A percentile compares a stretch with the other conserved stretches of the same genome.
Conservation (phyloP, 2,329 filamentous ascomycete species). For the Cytospora piceae region DNA sequence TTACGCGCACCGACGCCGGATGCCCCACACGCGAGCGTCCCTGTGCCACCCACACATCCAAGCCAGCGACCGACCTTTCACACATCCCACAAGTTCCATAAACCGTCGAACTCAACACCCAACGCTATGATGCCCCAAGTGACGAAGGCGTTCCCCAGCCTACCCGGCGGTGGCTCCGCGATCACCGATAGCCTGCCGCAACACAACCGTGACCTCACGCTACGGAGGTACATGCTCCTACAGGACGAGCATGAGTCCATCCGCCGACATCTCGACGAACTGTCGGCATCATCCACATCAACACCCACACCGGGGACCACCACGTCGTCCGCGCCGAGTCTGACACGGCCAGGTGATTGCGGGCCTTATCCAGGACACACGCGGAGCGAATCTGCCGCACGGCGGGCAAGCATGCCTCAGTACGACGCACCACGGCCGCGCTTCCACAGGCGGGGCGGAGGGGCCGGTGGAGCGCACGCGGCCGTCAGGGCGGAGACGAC, state of each 20-base stretch:
- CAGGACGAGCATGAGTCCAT: slow-evolving; percentile 60
- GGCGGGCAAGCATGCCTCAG: slow-evolving; percentile 29
- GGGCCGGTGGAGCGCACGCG: slow-evolving; percentile 42
- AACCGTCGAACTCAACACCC: slow-evolving; percentile 27
- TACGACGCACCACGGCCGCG: slow-evolving; percentile 32
- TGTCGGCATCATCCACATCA: slow-evolving; percentile 45
- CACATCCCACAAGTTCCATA: slow-evolving; percentile 18
- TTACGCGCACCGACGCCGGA: slow-evolving; percentile 20
- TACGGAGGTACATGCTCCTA: slow-evolving; percentile 59
- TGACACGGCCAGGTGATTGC: slow-evolving; percentile 11
- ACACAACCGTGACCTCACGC: slow-evolving; percentile 50
- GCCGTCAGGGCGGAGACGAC: slow-evolving; percentile 42
- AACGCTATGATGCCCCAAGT: slow-evolving; percentile 26
- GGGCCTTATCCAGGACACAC: slow-evolving; percentile 7
- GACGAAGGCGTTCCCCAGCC: slow-evolving; percentile 5
- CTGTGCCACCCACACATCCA: not conserved
- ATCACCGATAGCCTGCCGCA: slow-evolving; percentile 30
- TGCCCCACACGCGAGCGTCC: slow-evolving; percentile 1
- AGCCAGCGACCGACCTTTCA: slow-evolving; percentile 2
- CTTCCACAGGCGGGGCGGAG: slow-evolving; percentile 36
- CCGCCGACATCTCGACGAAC: slow-evolving; percentile 54
- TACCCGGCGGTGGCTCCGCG: not conserved
- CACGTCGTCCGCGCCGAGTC: slow-evolving; percentile 37
- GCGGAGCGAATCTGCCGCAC: slow-evolving; percentile 30
- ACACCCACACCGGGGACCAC: slow-evolving; percentile 51